Evolutionary conservation across 2,329 filamentous ascomycete genomes (phyloP).

Genomic region (Xylariaceae sp.): DNA sequence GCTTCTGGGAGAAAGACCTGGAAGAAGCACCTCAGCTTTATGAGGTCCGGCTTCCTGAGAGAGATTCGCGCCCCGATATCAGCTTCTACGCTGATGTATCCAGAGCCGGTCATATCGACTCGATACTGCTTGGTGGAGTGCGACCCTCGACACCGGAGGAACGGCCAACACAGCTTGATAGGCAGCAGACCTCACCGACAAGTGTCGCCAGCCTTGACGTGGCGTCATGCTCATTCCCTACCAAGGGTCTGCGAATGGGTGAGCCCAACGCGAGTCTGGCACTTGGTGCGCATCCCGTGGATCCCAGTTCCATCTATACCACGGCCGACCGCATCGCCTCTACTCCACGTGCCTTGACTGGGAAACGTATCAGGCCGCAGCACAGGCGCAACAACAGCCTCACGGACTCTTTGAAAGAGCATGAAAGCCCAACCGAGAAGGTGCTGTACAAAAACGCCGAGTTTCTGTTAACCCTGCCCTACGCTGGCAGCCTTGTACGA

Average conservation of each 20-base stretch:
- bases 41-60: conserved; percentile 25
- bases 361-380: conserved; percentile 51
- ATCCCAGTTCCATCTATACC: conserved; percentile 41
- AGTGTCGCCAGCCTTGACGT: conserved; percentile 55
- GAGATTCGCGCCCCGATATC: conserved; percentile 20
- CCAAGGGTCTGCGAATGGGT: conserved; percentile 36
- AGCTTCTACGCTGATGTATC: conserved; percentile 42
- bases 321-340: conserved; percentile 45
- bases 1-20: conserved; percentile 43
- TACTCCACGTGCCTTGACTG: conserved; percentile 49
- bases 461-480: conserved; percentile 55
- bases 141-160: conserved; percentile 42
- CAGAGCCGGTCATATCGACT: conserved; percentile 40
- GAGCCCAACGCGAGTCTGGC: conserved; percentile 34
- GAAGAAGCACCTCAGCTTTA: conserved; percentile 38
- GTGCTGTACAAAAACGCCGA: conserved; percentile 47
- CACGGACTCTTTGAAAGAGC: conserved; percentile 74
- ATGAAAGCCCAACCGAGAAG: conserved; percentile 39
- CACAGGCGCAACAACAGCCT: conserved; percentile 86
- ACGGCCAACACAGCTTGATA: conserved; percentile 20
- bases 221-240: conserved; percentile 56
- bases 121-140: conserved; percentile 32
- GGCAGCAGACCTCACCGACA: conserved; percentile 41
- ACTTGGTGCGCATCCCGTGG: conserved; percentile 48
- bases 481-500: conserved; percentile 77